phyloP scores from a whole-genome alignment of 2,329 filamentous ascomycete genomes.

The Exophiala bonariae region DNA sequence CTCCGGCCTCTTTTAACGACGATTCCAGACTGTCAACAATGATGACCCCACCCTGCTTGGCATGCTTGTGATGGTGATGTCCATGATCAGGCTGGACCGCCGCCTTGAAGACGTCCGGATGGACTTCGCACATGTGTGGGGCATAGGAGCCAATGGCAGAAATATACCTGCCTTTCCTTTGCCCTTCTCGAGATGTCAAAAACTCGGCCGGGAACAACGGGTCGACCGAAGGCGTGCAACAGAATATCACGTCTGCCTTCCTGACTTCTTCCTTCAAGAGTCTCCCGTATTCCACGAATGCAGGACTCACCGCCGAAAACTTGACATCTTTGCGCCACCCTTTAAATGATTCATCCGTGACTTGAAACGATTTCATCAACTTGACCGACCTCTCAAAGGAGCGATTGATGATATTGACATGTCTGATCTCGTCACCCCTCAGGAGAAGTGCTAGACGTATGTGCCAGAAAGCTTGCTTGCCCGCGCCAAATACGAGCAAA shows the following conservation, averaged over 20 bases:
- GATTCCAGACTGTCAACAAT: constrained; percentile 72
- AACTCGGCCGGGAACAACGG: constrained; percentile 74
- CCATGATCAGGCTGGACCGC: constrained; percentile 49
- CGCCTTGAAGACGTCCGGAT: constrained; percentile 71
- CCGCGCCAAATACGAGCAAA: constrained; percentile 81
- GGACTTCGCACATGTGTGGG: constrained; percentile 78
- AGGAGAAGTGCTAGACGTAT: constrained; percentile 75
- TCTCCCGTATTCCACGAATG: constrained; percentile 68
- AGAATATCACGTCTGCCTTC: constrained; percentile 79
- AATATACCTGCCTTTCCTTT: constrained; percentile 45
- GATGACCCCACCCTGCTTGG: constrained; percentile 59
- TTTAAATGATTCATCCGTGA: constrained; percentile 40
- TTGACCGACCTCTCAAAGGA: constrained; percentile 45
- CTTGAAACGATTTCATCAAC: constrained; percentile 57
- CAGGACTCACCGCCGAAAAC: constrained; percentile 68
- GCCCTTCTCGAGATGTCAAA: constrained; percentile 61
- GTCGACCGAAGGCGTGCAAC: constrained; percentile 74
- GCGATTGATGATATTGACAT: constrained; percentile 81
- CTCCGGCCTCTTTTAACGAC: constrained; percentile 79
- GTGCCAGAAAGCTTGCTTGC: constrained; percentile 93
- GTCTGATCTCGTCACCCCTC: constrained; percentile 67
- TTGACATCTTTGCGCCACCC: constrained; percentile 65
- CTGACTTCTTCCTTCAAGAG: constrained; percentile 69
- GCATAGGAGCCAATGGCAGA: constrained; percentile 54
- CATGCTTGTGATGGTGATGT: constrained; percentile 50